Conservation (phyloP, 129 eudicot genomes). For the Lactuca sativa region DNA sequence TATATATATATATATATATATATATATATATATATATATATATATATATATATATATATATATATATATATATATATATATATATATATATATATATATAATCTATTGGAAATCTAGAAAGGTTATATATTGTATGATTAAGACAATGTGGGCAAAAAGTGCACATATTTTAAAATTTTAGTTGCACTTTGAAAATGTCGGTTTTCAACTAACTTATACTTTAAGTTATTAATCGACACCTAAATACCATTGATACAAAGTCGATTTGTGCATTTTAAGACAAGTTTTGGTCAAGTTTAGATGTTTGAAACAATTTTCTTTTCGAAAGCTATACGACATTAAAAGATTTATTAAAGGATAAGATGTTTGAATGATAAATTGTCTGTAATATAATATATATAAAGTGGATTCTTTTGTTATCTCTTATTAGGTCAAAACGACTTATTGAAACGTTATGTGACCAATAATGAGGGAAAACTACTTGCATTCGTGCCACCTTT, state of each 20-base stretch:
- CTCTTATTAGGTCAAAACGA: constrained; percentile 1
- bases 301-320: not conserved
- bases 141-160: constrained; percentile 28
- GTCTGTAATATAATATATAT: constrained; percentile 5
- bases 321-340: constrained; percentile 24
- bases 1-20: too few relatives aligned
- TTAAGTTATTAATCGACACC: constrained; percentile 23
- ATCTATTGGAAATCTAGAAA: too few relatives aligned
- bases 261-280: constrained; percentile 17
- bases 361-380: constrained; percentile 42
- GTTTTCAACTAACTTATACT: constrained; percentile 15
- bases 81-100: too few relatives aligned
- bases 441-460: not conserved
- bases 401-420: constrained; percentile 15
- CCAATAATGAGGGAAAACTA: constrained; percentile 17
- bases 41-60: too few relatives aligned
- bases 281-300: constrained; percentile 24
- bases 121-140: not conserved
- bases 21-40: too few relatives aligned
- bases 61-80: too few relatives aligned
- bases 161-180: not conserved
- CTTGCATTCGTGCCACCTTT: not conserved
- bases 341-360: constrained; percentile 11
- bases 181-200: constrained; percentile 18
- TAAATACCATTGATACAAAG: not conserved